Evolutionary conservation across 139 green algal genomes (phyloP).

Genomic region (Volvox africanus): DNA sequence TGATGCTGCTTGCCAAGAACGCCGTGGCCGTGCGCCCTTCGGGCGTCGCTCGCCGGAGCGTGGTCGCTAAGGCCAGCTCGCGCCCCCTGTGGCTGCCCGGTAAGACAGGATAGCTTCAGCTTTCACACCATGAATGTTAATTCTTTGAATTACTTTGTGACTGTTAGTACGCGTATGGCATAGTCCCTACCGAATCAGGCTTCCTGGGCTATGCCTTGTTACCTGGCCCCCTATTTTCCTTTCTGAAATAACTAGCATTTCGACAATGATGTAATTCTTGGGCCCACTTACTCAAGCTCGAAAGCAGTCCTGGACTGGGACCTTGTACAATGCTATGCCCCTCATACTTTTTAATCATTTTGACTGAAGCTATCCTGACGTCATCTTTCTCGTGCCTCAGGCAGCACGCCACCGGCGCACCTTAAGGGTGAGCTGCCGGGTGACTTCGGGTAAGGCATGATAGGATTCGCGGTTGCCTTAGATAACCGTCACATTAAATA

Average conservation of each 20-base stretch:
- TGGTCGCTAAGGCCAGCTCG: conserved; percentile 25
- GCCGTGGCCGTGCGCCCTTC: conserved; percentile 3
- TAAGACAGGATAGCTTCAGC: background rate
- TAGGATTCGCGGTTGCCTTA: no score
- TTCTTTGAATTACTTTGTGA: background rate
- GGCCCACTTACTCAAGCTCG: background rate
- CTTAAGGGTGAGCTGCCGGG: conserved; percentile 65
- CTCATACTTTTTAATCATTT: background rate
- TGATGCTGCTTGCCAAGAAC: conserved; percentile 38
- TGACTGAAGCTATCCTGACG: background rate
- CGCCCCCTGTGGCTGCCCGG: conserved; percentile 43
- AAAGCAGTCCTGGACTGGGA: background rate
- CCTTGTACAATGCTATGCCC: background rate
- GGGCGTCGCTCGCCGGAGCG: conserved; percentile 4
- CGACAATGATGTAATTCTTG: background rate
- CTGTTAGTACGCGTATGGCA: background rate
- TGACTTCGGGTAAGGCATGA: conserved; percentile 40
- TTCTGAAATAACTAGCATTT: background rate
- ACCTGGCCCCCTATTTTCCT: background rate
- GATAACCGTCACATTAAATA: background rate
- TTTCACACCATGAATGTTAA: background rate
- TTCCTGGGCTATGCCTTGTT: background rate
- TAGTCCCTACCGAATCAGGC: background rate
- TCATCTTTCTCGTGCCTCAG: background rate
- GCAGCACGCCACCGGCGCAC: conserved; percentile 64